These are phyloP conservation scores for Puccinia horiana DNA, from an alignment of 1,284 basidiomycete species.

Conservation along the genomic window DNA sequence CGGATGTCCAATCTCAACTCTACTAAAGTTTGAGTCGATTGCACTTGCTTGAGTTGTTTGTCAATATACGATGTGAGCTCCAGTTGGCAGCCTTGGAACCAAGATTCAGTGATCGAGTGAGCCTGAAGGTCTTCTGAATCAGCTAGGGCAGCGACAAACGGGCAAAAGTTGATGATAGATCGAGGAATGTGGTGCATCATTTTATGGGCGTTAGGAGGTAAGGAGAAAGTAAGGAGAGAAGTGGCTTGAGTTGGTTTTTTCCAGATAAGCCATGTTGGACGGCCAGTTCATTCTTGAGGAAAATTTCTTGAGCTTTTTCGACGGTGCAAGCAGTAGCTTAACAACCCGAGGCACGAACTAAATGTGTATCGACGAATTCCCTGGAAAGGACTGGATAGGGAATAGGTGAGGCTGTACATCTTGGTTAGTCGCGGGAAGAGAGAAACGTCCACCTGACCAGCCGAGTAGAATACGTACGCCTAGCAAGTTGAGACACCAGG, in stretches of 20 bases:
- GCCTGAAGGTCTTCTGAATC: neutral
- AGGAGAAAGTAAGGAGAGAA: constrained; percentile 35
- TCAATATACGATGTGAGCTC: constrained; percentile 19
- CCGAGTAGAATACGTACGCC: too few species aligned
- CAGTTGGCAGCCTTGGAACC: constrained; percentile 11
- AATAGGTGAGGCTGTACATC: too few species aligned
- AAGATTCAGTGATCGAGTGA: constrained; percentile 7
- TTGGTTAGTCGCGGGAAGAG: too few species aligned
- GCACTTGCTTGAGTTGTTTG: neutral
- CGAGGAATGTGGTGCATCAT: constrained; percentile 16
- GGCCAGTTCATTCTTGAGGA: constrained; percentile 1
- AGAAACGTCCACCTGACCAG: too few species aligned
- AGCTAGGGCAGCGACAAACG: constrained; percentile 17
- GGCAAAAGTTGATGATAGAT: constrained; percentile 31
- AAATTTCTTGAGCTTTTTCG: constrained; percentile 7
- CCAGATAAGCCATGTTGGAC: constrained; percentile 20
- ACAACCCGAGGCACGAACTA: too few species aligned
- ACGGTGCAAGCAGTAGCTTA: constrained; percentile 17
- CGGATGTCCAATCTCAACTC: neutral
- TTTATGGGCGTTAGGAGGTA: constrained; percentile 41
- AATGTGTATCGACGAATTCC: too few species aligned
- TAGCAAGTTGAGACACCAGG: too few species aligned
- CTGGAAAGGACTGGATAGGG: too few species aligned
- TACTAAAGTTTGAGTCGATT: constrained; percentile 3
- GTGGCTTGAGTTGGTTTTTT: constrained; percentile 19